Base-by-base conservation (phyloP, 169 alveolate species). In the Babesia ovis region DNA sequence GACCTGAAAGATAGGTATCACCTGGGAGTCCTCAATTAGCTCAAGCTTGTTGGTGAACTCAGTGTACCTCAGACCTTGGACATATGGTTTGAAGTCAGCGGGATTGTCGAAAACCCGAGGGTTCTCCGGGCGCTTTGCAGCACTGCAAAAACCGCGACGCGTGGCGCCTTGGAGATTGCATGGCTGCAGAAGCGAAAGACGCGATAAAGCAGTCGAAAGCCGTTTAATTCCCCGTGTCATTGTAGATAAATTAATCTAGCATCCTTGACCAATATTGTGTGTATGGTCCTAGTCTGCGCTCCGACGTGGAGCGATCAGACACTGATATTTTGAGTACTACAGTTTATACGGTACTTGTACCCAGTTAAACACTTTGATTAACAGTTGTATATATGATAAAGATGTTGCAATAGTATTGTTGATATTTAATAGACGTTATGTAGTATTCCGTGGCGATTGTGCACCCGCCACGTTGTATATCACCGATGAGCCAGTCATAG, bases 11-110 rank as follows among this genome's bases (percentile, higher is more conserved):
- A 88, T 88, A 25, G 93, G 91, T 34, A 88, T 69, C 56, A 70
- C 88, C 39, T 53, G 86, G 25, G 89, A 81, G 61, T 88, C 93
- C 62, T 77, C 75, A 41, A 80, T 73, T 43, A 87, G 66, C 50
- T 88, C 72, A 46, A 88, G 74, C 41, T 84, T 67, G 23, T 77
- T 88, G 45, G 93, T 84, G 77, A 88, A 88, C 75, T 88, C 93
- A 4, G 91, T 76, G 64, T 84, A 85, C 37, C 87, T 56, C 37
- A 88, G 68, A 18, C 93, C 93, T 41, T 23, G 66, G 9, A 81
- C 85, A 32, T 81, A 81, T 14, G 89, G 84, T 58, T 81, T 71
- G 27, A 81, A 58, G 18, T 79, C 83, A 2, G 57, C 41, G 25
- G 87, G 87, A 25, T 79, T 61, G 6, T 60, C 69, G 43, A 79